A percentile compares a stretch with the other conserved stretches of the same genome.
These are phyloP conservation scores for Paragyromitra xinjiangensis DNA, from an alignment of 495 filamentous ascomycete species.

Conservation along the genomic window DNA sequence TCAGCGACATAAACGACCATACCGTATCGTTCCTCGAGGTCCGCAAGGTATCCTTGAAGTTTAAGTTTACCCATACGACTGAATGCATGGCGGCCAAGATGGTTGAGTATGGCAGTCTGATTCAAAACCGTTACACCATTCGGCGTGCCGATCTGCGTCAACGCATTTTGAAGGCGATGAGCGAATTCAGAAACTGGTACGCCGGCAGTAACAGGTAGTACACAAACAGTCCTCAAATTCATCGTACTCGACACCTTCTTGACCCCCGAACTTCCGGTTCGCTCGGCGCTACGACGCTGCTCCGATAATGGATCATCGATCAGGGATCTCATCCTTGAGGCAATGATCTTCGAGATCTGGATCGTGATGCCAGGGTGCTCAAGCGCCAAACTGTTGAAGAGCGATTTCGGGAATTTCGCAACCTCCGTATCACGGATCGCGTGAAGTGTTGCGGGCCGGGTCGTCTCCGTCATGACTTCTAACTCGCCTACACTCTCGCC, in stretches of 20 bases:
- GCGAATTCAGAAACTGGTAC: slow-evolving; percentile 95
- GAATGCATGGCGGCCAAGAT: slow-evolving; percentile 93
- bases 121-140: slow-evolving; percentile 93
- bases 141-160: slow-evolving; percentile 84
- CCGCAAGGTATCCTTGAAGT: slow-evolving; percentile 92
- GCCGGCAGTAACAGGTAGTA: slow-evolving; percentile 87
- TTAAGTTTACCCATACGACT: slow-evolving; percentile 97
- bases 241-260: slow-evolving; percentile 83
- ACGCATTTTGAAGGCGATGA: slow-evolving; percentile 83
- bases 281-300: slow-evolving; percentile 62
- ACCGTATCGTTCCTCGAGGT: slow-evolving; percentile 96
- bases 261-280: slow-evolving; percentile 61
- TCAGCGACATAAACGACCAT: slow-evolving; percentile 97
- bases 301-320: slow-evolving; percentile 81
- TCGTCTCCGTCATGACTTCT: slow-evolving; percentile 95
- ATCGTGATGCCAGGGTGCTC: slow-evolving; percentile 99
- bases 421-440: slow-evolving; percentile 96
- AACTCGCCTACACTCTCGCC: slow-evolving; percentile 97
- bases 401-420: slow-evolving; percentile 91
- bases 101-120: slow-evolving; percentile 90
- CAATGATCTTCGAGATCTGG: slow-evolving; percentile 98
- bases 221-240: slow-evolving; percentile 90
- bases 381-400: slow-evolving; percentile 96
- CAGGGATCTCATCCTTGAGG: slow-evolving; percentile 88
- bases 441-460: slow-evolving; percentile 85